Conservation (phyloP, 331 rosid genomes). For the Pyrus hybrid region DNA sequence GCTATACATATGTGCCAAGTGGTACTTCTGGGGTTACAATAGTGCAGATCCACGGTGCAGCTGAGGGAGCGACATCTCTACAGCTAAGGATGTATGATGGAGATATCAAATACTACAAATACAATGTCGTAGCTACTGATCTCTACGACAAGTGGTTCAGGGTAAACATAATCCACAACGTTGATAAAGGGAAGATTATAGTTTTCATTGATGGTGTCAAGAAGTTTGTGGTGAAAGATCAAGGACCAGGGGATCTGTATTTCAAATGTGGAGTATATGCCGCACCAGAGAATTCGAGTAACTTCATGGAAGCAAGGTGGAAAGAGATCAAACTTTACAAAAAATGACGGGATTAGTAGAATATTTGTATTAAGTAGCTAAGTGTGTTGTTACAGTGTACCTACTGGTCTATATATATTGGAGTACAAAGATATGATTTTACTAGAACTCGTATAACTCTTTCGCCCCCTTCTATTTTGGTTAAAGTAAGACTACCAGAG, state of each 20-base stretch:
- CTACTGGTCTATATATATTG: neutral
- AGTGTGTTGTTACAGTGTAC: neutral
- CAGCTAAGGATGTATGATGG: slow-evolving; percentile 42
- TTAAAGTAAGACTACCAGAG: neutral
- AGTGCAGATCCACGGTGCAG: slow-evolving; percentile 52
- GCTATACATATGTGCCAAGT: slow-evolving; percentile 35
- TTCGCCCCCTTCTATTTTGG: neutral
- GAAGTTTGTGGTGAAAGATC: slow-evolving; percentile 37
- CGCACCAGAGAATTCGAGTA: slow-evolving; percentile 33
- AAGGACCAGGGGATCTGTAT: slow-evolving; percentile 46
- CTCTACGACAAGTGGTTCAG: slow-evolving; percentile 52
- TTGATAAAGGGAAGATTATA: slow-evolving; percentile 30
- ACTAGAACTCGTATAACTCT: neutral
- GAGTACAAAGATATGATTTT: neutral
- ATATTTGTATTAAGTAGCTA: neutral
- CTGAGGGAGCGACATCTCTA: slow-evolving; percentile 31
- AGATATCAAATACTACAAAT: slow-evolving; percentile 36
- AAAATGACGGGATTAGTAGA: slow-evolving; percentile 3
- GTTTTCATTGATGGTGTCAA: slow-evolving; percentile 37
- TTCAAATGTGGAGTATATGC: slow-evolving; percentile 63
- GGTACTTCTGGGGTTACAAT: slow-evolving; percentile 46
- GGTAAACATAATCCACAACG: slow-evolving; percentile 49
- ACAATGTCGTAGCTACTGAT: slow-evolving; percentile 22
- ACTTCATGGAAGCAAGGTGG: slow-evolving; percentile 60
- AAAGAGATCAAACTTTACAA: slow-evolving; percentile 35